Conservation (phyloP, 2,329 filamentous ascomycete species). For the Ophiostoma triangulosporum region DNA sequence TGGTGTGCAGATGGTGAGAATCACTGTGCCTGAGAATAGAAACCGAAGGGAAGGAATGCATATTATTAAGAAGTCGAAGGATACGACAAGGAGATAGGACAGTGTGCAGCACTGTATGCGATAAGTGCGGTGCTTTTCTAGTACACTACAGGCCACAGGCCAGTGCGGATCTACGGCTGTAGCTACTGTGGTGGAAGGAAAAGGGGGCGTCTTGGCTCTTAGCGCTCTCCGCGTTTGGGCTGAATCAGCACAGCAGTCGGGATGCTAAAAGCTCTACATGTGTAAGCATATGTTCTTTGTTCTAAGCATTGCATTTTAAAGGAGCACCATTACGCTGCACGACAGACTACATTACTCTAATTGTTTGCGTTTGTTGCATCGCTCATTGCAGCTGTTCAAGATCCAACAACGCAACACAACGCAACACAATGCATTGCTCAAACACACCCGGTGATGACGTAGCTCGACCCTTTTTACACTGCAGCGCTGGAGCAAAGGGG, state of each 20-base stretch:
- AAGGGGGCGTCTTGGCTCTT: constrained; percentile 5
- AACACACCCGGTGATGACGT: neutral
- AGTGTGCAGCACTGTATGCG: neutral
- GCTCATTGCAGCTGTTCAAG: neutral
- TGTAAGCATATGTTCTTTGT: too few relatives aligned
- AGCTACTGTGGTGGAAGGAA: constrained; percentile 1
- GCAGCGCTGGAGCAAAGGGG: neutral
- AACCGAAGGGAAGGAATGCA: neutral
- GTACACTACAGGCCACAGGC: neutral
- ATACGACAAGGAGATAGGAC: constrained; percentile 1
- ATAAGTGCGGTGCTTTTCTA: neutral
- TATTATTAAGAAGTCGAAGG: neutral
- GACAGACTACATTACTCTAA: too few relatives aligned
- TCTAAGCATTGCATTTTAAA: too few relatives aligned
- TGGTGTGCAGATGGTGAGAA: too few relatives aligned
- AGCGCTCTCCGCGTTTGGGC: constrained; percentile 7
- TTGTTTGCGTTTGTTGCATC: too few relatives aligned
- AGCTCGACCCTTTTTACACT: neutral
- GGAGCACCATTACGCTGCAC: too few relatives aligned
- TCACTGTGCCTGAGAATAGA: too few relatives aligned
- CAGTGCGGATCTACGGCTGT: neutral
- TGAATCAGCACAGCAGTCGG: too few relatives aligned
- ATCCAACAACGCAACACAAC: neutral
- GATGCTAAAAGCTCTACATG: too few relatives aligned
- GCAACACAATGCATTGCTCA: neutral